Evolutionary conservation across 139 green algal species (phyloP), one percentile per base, ranked within the genome.

Genomic region (Micractinium sp.): DNA sequence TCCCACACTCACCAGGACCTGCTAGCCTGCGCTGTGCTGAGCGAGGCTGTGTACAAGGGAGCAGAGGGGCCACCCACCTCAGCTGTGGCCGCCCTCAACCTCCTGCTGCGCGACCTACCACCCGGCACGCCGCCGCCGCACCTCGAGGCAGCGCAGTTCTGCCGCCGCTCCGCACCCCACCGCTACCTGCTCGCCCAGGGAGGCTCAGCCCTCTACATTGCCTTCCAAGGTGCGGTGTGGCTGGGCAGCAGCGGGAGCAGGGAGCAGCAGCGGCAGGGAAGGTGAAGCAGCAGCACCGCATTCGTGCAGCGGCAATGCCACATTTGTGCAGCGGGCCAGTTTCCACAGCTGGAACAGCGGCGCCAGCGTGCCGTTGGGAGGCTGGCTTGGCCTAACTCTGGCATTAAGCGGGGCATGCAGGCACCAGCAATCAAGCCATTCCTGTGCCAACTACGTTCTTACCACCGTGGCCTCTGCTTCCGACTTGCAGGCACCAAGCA

Each of bases 401-500:
- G 47, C 7, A 9, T 16, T 5, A 5, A 5, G 47, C 9, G 47
- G 47, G 47, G 7, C 47, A 9, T 56, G 47, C 47, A 56, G 47
- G 47, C 47, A 56, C 47, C 47, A 56, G 47, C 47, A 56, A 56
- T 56, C 47, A 5, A 56, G 9, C 5, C 47, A 56, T 16, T 9
- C 47, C 47, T 56, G 7, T 56, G 47, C 9, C 47, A 56, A 56
- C 47, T 56, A 56, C 47, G 5, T 5, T 9, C 47, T 9, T 9
- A 56, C 47, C 47, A 9, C 47, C 47, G 47, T 9, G 5, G 47
- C 33, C 76, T 60, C 19, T 92, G 81, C 27, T 77, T 90, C 16
- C 47, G 39, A 15, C 90, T 86, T 36, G 81, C 76, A 76, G 89
- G 90, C 80, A 92, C 87, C 71, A 92, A 92, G 85, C 35, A 85